Evolutionary conservation across 75 land plant genomes (phyloP), one percentile per base, ranked within the genome.

Genomic region (Chamaecyparis obtusa): DNA sequence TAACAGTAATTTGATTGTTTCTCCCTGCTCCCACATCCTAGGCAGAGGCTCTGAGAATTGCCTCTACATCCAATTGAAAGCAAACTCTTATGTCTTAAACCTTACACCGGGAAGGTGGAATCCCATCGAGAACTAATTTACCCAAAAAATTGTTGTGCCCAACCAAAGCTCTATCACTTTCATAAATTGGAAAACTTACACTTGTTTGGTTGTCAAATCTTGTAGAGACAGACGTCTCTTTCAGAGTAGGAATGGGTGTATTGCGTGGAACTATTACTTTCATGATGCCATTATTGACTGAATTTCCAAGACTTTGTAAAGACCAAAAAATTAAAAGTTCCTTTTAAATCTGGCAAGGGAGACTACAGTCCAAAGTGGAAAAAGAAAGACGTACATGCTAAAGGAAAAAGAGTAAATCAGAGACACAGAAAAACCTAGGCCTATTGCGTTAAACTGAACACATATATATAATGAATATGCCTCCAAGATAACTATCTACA

Each of bases 41-140:
- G 33, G 90, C 91, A 3, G 91, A 89, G 33, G 90, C 90, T 17
- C 60, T 89, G 19, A 89, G 55, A 49, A 89, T 89, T 57, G 87
- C 90, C 46, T 89, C 77, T 21, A 3, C 84, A 36, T 87, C 89
- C 37, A 88, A 44, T 24, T 88, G 51, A 30, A 88, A 87, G 33
- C 17, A 10, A 32, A 88, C 90, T 35, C 6, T 87, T 1, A 88
- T 75, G 0, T 19, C 0, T 21, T 83, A 84, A 39, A 33, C 86
- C n/a, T 57, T 67, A 54, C 4, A 17, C 2, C 9, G 67, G 3
- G 89, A 89, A 44, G 60, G 41, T n/a, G 37, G 15, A 41, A 87
- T 51, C 21, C 84, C 48, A 27, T 56, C 3, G 2, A 88, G 55
- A 4, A 32, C 33, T 21, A 88, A 88, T 37, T 79, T 2, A 1